Conservation (phyloP, 2,329 filamentous ascomycete species). For the Chrysoporthe cubensis region DNA sequence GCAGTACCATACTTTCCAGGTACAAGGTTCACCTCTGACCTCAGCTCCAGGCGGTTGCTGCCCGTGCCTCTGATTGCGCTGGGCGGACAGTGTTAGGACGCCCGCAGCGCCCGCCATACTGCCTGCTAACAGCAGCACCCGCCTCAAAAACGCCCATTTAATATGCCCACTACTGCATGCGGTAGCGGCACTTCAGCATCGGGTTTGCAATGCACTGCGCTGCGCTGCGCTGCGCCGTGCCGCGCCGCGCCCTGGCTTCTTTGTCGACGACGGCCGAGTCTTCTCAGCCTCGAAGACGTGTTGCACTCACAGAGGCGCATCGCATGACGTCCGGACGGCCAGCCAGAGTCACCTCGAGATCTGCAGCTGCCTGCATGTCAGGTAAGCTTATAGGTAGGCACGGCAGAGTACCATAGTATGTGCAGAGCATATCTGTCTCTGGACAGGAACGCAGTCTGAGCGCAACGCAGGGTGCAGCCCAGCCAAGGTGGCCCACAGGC, state of each 20-base stretch:
- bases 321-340: neutral
- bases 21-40: neutral
- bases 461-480: no score
- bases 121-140: neutral
- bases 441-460: no score
- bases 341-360: neutral
- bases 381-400: neutral
- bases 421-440: neutral
- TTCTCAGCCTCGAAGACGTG: no score
- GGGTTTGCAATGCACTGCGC: neutral
- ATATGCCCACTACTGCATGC: neutral
- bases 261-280: neutral
- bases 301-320: neutral
- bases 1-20: conserved; percentile 1
- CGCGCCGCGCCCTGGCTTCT: neutral
- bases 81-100: neutral
- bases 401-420: neutral
- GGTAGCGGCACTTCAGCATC: neutral
- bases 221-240: neutral
- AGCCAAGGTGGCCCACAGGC: no score
- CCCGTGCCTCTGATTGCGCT: neutral
- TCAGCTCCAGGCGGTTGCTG: neutral
- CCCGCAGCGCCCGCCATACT: neutral
- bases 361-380: neutral
- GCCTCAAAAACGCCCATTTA: neutral